phyloP scores from a whole-genome alignment of 208 protist species.

The Zelonia costaricensis region DNA sequence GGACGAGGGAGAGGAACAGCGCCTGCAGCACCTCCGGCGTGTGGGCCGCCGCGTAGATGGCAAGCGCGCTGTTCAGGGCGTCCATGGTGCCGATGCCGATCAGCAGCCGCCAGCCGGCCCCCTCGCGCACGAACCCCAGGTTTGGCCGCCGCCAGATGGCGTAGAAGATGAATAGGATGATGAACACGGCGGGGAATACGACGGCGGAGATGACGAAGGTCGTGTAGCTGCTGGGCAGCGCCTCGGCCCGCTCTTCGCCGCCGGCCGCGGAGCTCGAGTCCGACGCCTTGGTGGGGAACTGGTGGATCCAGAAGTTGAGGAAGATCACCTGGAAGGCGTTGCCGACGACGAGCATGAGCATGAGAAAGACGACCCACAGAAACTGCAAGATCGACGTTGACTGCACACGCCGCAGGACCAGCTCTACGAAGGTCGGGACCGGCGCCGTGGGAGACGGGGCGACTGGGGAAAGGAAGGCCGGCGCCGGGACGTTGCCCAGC shows the following conservation, averaged over 20 bases:
- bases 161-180: slow-evolving; percentile 53
- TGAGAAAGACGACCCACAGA: slow-evolving; percentile 39
- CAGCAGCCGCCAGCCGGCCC: slow-evolving; percentile 35
- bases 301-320: slow-evolving; percentile 80
- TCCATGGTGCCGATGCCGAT: slow-evolving; percentile 42
- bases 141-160: slow-evolving; percentile 44
- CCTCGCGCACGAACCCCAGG: slow-evolving; percentile 40
- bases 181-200: slow-evolving; percentile 69
- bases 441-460: neutral
- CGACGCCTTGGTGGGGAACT: slow-evolving; percentile 52
- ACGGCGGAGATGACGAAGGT: slow-evolving; percentile 69
- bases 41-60: slow-evolving; percentile 63
- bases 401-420: slow-evolving; percentile 16
- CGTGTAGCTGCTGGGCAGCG: slow-evolving; percentile 71
- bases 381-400: slow-evolving; percentile 30
- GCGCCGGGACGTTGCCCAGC: neutral
- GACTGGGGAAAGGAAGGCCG: neutral
- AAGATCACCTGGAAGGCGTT: slow-evolving; percentile 79
- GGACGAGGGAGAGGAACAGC: slow-evolving; percentile 48
- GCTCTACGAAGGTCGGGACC: slow-evolving; percentile 4
- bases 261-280: slow-evolving; percentile 38
- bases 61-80: slow-evolving; percentile 46
- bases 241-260: slow-evolving; percentile 14
- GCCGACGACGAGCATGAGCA: slow-evolving; percentile 63
- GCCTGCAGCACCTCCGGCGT: slow-evolving; percentile 69